These are phyloP conservation scores for Neospermospora avenae DNA, from an alignment of 2,329 filamentous ascomycete genomes.

Conservation along the genomic window DNA sequence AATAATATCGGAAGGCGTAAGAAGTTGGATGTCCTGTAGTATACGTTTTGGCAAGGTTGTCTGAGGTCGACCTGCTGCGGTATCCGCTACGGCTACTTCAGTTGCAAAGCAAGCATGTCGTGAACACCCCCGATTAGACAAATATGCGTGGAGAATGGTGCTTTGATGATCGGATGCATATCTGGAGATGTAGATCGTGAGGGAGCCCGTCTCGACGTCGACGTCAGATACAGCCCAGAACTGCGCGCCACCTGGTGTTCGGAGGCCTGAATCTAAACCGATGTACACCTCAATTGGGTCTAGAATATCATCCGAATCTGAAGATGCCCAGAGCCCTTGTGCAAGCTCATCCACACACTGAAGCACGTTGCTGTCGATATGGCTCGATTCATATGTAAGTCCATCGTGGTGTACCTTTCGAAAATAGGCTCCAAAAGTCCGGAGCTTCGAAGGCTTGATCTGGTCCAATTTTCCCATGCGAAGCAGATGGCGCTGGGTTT, in stretches of 20 bases:
- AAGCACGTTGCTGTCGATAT: background rate
- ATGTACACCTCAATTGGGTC: slow-evolving; percentile 8
- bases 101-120: slow-evolving; percentile 5
- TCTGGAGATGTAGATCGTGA: slow-evolving; percentile 4
- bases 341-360: slow-evolving; percentile 6
- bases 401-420: slow-evolving; percentile 1
- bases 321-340: background rate
- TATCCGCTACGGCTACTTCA: background rate
- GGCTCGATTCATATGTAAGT: background rate
- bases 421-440: background rate
- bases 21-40: slow-evolving; percentile 1
- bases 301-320: slow-evolving; percentile 3
- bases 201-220: slow-evolving; percentile 1
- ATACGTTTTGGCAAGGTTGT: background rate
- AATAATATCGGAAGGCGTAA: slow-evolving; percentile 5
- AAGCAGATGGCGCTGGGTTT: slow-evolving; percentile 2
- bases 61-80: background rate
- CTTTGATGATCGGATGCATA: slow-evolving; percentile 2
- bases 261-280: slow-evolving; percentile 4
- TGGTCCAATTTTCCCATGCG: slow-evolving; percentile 3
- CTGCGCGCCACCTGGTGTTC: background rate
- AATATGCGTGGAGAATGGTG: slow-evolving; percentile 4
- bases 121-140: slow-evolving; percentile 2
- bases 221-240: slow-evolving; percentile 8
- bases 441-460: slow-evolving; percentile 1